Evolutionary conservation across 1,284 basidiomycete species (phyloP).

Genomic region (Mycena sp.): DNA sequence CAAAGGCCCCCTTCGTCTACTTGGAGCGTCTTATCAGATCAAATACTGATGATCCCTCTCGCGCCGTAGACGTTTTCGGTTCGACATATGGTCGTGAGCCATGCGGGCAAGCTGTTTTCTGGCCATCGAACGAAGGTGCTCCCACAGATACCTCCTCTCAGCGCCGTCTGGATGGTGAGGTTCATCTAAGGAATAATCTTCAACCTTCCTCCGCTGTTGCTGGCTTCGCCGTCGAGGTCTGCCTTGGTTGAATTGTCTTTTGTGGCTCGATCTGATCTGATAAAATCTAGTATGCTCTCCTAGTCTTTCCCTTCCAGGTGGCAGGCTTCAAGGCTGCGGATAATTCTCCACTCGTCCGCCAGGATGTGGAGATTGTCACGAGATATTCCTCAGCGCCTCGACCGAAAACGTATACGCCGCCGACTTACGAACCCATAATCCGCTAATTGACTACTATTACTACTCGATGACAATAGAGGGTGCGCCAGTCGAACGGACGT

Average conservation of each 20-base stretch:
- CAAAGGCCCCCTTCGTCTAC: constrained; percentile 13
- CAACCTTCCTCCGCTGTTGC: constrained; percentile 18
- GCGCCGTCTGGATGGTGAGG: constrained; percentile 27
- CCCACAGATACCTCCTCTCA: background rate
- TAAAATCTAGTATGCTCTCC: constrained; percentile 21
- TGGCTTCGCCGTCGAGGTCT: constrained; percentile 23
- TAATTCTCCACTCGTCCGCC: constrained; percentile 8
- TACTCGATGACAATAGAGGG: constrained; percentile 15
- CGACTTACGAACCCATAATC: constrained; percentile 20
- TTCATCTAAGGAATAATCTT: constrained; percentile 20
- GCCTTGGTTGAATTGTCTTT: too few species aligned
- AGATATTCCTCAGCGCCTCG: constrained; percentile 25
- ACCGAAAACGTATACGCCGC: constrained; percentile 17
- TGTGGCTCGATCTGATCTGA: background rate
- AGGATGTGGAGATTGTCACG: constrained; percentile 26
- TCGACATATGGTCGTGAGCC: background rate
- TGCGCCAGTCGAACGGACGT: background rate
- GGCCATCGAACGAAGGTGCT: constrained; percentile 24
- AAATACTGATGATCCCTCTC: background rate
- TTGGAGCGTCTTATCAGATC: constrained; percentile 20
- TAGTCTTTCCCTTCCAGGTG: constrained; percentile 26
- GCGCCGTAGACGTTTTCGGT: background rate
- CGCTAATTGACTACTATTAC: constrained; percentile 25
- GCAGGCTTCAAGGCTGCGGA: constrained; percentile 24
- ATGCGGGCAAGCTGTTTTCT: constrained; percentile 23